Evolutionary conservation across 176 grass and related monocot genomes (phyloP), one percentile per base, ranked within the genome.

Genomic region (Rhynchospora tenuis): DNA sequence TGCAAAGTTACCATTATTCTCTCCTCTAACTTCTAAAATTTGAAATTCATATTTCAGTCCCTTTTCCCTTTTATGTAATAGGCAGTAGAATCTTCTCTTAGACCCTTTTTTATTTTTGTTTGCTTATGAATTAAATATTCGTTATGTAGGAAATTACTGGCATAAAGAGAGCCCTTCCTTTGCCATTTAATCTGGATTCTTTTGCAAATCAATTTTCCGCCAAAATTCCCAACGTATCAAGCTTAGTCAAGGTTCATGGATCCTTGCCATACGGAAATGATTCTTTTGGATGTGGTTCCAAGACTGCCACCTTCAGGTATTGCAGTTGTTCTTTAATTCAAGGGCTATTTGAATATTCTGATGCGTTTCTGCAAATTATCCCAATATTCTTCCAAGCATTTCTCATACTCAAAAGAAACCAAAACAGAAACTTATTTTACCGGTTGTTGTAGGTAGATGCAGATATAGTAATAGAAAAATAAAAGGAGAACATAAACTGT

Each of bases 131-230:
- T 91, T 4, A 92, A 58, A 84, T 82, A 81, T 72, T 83, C 64
- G 81, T 80, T 84, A 83, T 94, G 68, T 6, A 90, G 93, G 85
- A 92, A 51, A 62, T 80, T 45, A 86, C 81, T 73, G 82, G 93
- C 64, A 68, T 83, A 71, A 91, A 90, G 23, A 83, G 88, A 81
- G 13, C 72, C 47, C 47, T 23, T 51, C 57, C 86, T 7, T 88
- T 90, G 86, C 88, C 93, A 17, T 90, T 92, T 64, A 82, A 88
- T 90, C 86, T 95, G 81, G 84, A 90, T 42, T 47, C 59, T 22
- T 42, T 82, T 64, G 58, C 59, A 26, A 82, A 82, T 82, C 79
- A 59, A 27, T 64, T 82, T 61, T 48, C 43, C 42, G 28, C 5
- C 59, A 82, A 82, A 66, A 47, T 66, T 48, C 79, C 77, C 28